Base-by-base conservation (phyloP, 805 yeast species). In the Kodamaea kakaduensis region DNA sequence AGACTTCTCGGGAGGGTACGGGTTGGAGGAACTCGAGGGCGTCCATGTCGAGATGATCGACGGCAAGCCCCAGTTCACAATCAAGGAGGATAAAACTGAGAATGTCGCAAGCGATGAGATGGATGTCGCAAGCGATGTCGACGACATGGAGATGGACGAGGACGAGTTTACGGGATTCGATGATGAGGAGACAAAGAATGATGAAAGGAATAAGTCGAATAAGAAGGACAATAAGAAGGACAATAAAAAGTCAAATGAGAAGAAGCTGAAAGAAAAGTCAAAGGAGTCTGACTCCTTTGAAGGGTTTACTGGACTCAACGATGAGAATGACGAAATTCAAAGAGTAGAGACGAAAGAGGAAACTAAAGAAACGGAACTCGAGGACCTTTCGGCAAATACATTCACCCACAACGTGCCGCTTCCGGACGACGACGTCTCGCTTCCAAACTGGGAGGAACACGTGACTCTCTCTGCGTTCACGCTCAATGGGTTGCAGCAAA, bases 21-120 rank as follows among this genome's bases (percentile, higher is more conserved):
- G 97, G 0, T 64, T 93, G 22, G 98, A 90, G 56, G 97, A 90
- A 55, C 71, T 93, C 33, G 96, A 87, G 38, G 97, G 96, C 28
- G 97, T 90, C 21, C 89, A 74, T 50, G 89, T 90, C 5, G 77
- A 84, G 41, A 69, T 79, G 36, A 75, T 77, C 2, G 67, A 84
- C 42, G 96, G 95, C 9, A 62, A 67, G 33, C 78, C 82, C 0
- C 73, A 74, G 36, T 83, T 81, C 49, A 46, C 59, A 7, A 59
- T 59, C 10, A 58, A 55, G 34, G 64, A 61, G 14, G 50, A 43
- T n/a, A 25, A 31, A 4, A 52, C 69, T n/a, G 69, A 69, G 7
- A 34, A 39, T 18, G 26, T 25, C 26, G 65, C 28, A 17, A 5
- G 6, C 15, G 19, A 53, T 21, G 42, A 41, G 19, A 69, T 66